Base-by-base conservation (phyloP, 2,329 filamentous ascomycete genomes). In the Fragosphaeria purpurea region DNA sequence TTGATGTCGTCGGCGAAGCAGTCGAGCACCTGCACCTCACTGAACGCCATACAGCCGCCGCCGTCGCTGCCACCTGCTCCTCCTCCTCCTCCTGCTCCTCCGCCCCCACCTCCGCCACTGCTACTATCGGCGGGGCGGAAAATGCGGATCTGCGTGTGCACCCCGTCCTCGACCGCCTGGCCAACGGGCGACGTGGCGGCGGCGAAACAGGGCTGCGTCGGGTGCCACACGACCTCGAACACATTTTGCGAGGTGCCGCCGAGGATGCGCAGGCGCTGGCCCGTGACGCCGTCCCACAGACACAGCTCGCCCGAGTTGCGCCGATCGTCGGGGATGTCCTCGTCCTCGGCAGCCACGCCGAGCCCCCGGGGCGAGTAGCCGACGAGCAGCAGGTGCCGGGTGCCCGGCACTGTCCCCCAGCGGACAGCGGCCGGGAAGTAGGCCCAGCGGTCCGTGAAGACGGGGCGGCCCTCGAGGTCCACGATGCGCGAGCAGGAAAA, bases 211-310 rank as follows among this genome's bases (percentile, higher is more conserved):
- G 68, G 63, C 44, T 75, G 66, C 0, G 60, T 69, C 0, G 80
- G 80, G 58, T 84, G 80, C 80, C 80, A 84, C 0, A 72, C 66
- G 2, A 83, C 75, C 57, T 84, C 80, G 43, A 84, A 84, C 2
- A 83, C 77, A 51, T 84, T 83, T 44, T 78, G 72, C 1, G 71
- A 73, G 1, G 72, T 73, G 1, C 71, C 74, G 4, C 74, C 73
- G 22, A 70, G 64, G 4, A 83, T 69, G 5, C 66, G 68, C 43
- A 80, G 64, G 43, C 70, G 66, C 8, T 66, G 60, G 8, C 68
- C 67, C 2, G 64, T 66, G 0, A 61, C 50, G 0, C 74, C 72
- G 58, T 84, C 70, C 77, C 79, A 83, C 1, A 83, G 61, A 41
- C 75, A 75, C 4, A 83, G 71, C 58, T 83, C 79, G 8, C 80